phyloP scores from a whole-genome alignment of 768 basidiomycete genomes.

The Rhodosporidiobolus sp. region DNA sequence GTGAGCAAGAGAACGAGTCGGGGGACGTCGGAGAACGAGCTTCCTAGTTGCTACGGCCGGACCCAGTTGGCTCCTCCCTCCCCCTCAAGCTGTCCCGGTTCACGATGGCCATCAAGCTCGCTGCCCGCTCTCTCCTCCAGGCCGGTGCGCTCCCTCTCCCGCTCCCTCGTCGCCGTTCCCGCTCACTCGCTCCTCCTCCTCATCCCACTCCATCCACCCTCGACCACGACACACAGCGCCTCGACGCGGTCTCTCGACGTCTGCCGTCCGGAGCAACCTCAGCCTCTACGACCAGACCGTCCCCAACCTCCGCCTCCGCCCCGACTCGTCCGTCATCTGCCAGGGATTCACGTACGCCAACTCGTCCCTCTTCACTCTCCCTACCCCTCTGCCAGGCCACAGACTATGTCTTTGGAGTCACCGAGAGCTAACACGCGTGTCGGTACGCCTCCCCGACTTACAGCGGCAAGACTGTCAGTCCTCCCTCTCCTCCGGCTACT shows the following conservation, averaged over 20 bases:
- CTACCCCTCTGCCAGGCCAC: too few species aligned
- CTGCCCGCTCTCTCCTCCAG: slow-evolving; percentile 22
- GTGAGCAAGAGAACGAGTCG: too few species aligned
- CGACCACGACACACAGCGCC: slow-evolving; percentile 1
- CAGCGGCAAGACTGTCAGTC: slow-evolving; percentile 36
- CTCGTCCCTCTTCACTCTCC: neutral
- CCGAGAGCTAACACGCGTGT: neutral
- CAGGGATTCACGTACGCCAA: slow-evolving; percentile 55
- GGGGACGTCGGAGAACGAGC: neutral
- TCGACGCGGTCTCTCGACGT: slow-evolving; percentile 19
- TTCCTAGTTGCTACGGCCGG: too few species aligned
- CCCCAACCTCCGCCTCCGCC: slow-evolving; percentile 84
- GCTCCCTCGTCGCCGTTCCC: too few species aligned
- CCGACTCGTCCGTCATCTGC: slow-evolving; percentile 88
- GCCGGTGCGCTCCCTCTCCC: slow-evolving; percentile 1
- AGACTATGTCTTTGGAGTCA: too few species aligned
- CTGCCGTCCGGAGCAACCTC: neutral
- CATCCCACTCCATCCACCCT: too few species aligned
- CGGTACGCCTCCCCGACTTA: too few species aligned
- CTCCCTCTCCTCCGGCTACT: neutral
- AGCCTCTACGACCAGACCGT: slow-evolving; percentile 75
- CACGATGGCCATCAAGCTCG: slow-evolving; percentile 28
- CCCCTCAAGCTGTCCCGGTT: neutral
- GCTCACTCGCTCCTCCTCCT: neutral
- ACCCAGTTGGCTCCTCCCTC: neutral